These are phyloP conservation scores for Fusarium phyllophilum DNA, from an alignment of 2,329 filamentous ascomycete species.

Conservation along the genomic window DNA sequence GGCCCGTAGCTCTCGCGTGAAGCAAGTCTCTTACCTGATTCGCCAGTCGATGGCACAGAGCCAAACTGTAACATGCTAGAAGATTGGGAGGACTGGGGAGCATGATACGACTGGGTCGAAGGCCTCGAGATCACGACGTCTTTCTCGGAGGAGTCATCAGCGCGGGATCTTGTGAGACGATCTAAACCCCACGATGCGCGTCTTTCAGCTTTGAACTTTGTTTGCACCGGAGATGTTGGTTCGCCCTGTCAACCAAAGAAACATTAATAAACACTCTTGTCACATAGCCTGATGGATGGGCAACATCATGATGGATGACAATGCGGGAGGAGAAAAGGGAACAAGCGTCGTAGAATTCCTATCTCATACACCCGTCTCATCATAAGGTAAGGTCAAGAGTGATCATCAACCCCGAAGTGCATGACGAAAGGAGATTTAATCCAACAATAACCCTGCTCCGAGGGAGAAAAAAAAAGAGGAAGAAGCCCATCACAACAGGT, in stretches of 20 bases:
- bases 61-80: constrained; percentile 36
- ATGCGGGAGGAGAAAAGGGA: constrained; percentile 41
- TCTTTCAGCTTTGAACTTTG: constrained; percentile 52
- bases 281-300: constrained; percentile 44
- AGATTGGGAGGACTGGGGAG: constrained; percentile 38
- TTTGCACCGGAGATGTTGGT: constrained; percentile 46
- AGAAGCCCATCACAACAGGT: constrained; percentile 44
- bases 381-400: constrained; percentile 49
- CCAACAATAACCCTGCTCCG: constrained; percentile 43
- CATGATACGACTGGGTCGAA: constrained; percentile 34
- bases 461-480: constrained; percentile 40
- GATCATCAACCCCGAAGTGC: constrained; percentile 45
- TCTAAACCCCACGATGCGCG: constrained; percentile 58
- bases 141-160: constrained; percentile 35
- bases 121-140: constrained; percentile 31
- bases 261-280: constrained; percentile 51
- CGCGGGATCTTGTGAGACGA: constrained; percentile 48
- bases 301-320: constrained; percentile 39
- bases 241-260: constrained; percentile 52
- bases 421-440: constrained; percentile 46
- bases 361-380: constrained; percentile 53
- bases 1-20: constrained; percentile 30
- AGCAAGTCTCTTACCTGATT: constrained; percentile 37
- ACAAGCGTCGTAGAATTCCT: constrained; percentile 54
- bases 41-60: constrained; percentile 29